A percentile compares a stretch with the other conserved stretches of the same genome.
Evolutionary conservation across 106 monocot species (phyloP).

Genomic region (Phalaenopsis equestris): DNA sequence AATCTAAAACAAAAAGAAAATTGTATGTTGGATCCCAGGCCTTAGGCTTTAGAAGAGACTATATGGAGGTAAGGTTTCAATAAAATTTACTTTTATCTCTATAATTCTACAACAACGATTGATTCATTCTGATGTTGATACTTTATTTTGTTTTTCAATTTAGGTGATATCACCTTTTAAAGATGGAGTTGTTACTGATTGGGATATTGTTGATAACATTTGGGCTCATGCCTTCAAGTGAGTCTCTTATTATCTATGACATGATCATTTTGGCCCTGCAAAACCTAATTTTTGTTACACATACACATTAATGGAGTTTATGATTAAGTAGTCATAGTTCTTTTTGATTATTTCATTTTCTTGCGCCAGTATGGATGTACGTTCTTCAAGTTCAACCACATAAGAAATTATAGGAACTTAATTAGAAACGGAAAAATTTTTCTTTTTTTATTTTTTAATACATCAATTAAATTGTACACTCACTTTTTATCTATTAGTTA

Average conservation of each 20-base stretch:
- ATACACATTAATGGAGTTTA: not conserved
- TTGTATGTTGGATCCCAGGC: slow-evolving; percentile 73
- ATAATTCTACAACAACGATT: not conserved
- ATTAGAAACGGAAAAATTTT: not conserved
- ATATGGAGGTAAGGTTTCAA: slow-evolving; percentile 55
- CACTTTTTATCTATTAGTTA: not conserved
- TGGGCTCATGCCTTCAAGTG: slow-evolving; percentile 99
- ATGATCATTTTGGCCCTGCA: not conserved
- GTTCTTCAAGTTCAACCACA: not conserved
- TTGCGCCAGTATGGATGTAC: not conserved
- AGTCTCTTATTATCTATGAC: slow-evolving; percentile 3
- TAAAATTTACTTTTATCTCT: not conserved
- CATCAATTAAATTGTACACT: not conserved
- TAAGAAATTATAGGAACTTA: not conserved
- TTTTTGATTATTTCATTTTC: not conserved
- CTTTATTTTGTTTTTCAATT: not conserved
- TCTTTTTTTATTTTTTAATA: not conserved
- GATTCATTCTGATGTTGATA: slow-evolving; percentile 1
- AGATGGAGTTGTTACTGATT: slow-evolving; percentile 81
- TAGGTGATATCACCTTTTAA: slow-evolving; percentile 92
- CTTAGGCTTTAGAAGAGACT: slow-evolving; percentile 52
- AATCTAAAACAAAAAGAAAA: slow-evolving; percentile 51
- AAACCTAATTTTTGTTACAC: not conserved
- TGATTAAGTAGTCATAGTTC: not conserved
- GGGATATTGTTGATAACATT: slow-evolving; percentile 95